Evolutionary conservation across 306 rosid species (phyloP), one percentile per base, ranked within the genome.

Genomic region (Dryas alaskensis): DNA sequence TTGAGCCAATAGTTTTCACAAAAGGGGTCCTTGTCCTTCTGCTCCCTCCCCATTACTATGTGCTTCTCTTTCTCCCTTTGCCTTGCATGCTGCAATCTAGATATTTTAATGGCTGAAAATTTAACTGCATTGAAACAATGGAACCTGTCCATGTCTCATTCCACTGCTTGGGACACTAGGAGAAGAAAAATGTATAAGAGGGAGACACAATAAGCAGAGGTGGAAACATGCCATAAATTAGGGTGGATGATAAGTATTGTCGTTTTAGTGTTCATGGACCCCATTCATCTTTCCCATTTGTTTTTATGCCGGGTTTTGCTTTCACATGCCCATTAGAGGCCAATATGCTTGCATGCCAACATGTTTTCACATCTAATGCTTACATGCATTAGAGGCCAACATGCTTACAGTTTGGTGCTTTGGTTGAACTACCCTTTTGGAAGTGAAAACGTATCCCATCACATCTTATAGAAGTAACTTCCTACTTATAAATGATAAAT

Each of bases 201-300:
- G 42, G 51, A n/a, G 62, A 57, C 46, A n/a, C 22, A 55, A 27
- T 45, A 58, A 72, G 58, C 57, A 25, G 16, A 13, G 46, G 57
- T 5, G 67, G 76, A 72, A 72, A 72, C 57, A 45, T 72, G 54
- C 10, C 46, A 44, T 59, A 27, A 58, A 45, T 27, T 44, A 55
- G 31, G 75, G 76, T 31, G 65, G 55, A 39, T 70, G 51, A 10
- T 65, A 31, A 31, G 3, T 31, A 45, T 4, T 45, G 40, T 65
- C 69, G 39, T 45, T 9, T 65, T 65, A 9, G 73, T 7, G 65
- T 70, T 12, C 40, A 17, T 22, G 74, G 54, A 8, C n/a, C 65
- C 65, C 25, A 52, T 37, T 10, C 17, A 40, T 40, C 7, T 42
- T 12, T 14, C 22, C n/a, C 14, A 43, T 5, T 42, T 17, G 40